Base-by-base conservation (phyloP, 208 protist species). In the Trypanosoma cruzi region DNA sequence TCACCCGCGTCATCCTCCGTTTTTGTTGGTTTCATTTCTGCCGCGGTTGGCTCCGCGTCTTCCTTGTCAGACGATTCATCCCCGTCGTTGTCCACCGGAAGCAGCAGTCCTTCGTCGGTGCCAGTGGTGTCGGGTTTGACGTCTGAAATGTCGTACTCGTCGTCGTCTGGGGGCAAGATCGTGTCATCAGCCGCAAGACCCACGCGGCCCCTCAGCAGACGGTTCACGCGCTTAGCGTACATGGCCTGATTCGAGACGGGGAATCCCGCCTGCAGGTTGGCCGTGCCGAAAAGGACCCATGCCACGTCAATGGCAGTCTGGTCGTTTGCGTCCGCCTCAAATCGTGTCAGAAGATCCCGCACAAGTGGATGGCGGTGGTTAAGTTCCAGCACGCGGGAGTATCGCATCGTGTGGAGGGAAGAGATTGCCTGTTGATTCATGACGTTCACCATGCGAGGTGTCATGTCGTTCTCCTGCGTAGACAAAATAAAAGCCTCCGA, bases 301-400 rank as follows among this genome's bases (percentile, higher is more conserved):
- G 96, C 92, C 18, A 98, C 80, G 64, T 99, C 97, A 46, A 83
- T 84, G 13, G 92, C 75, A 4, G 77, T 54, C 31, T 82, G 44
- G 82, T 99, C 97, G 11, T 97, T 80, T 40, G 69, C 40, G 77
- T 98, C 82, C 8, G 84, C 88, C 29, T 91, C 61, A 62, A 98
- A 81, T 55, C 90, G 82, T 18, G 84, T 68, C 72, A 93, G 89
- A 14, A 99, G 84, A 57, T 98, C 84, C 13, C 89, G 68, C 26
- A 99, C 93, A 20, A 99, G 80, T 7, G 98, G 93, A 79, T 99
- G 98, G 49, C 88, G 81, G 58, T 99, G 93, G 92, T 99, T 99
- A 73, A 99, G 81, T 86, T 99, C 98, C 49, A 99, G 73, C 40
- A 97, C 98, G 56, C 93, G 95, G 72, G 96, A 85, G 28, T 89